Percentiles rank a stretch among this genome's conserved stretches.
These are phyloP conservation scores for Fusarium veterinarium DNA, from an alignment of 2,329 filamentous ascomycete genomes.

Conservation along the genomic window DNA sequence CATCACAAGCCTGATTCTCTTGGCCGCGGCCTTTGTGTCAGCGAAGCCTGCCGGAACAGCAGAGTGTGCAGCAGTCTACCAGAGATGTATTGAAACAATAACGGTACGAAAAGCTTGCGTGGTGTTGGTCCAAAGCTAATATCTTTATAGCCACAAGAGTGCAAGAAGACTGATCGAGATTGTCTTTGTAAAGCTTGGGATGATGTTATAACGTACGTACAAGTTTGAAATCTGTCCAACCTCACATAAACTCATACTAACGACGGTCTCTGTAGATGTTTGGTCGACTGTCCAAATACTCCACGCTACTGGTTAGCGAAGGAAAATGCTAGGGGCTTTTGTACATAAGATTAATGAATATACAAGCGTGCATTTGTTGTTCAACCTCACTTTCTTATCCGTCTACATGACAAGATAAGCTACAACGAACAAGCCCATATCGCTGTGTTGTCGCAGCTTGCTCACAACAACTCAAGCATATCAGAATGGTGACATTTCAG, in stretches of 20 bases:
- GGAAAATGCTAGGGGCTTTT: slow-evolving; percentile 12
- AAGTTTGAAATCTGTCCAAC: too few relatives aligned
- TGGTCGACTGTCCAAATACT: not conserved
- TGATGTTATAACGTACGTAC: not conserved
- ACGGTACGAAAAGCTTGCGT: not conserved
- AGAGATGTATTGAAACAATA: slow-evolving; percentile 14
- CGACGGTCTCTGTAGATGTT: not conserved
- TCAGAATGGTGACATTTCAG: not conserved
- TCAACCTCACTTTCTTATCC: too few relatives aligned
- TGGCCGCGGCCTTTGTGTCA: not conserved
- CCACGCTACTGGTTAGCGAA: slow-evolving; percentile 11
- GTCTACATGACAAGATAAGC: too few relatives aligned
- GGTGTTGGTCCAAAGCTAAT: not conserved
- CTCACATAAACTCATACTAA: not conserved
- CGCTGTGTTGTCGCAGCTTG: too few relatives aligned
- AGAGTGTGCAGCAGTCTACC: slow-evolving; percentile 8
- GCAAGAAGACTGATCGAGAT: not conserved
- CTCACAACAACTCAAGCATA: too few relatives aligned
- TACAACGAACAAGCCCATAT: too few relatives aligned
- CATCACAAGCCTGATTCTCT: not conserved
- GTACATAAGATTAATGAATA: not conserved
- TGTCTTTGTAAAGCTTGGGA: slow-evolving; percentile 18
- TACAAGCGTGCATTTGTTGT: not conserved
- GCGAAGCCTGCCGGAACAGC: not conserved
- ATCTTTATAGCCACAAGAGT: not conserved